A percentile compares a stretch with the other conserved stretches of the same genome.
These are phyloP conservation scores for Syzygium jambos DNA, from an alignment of 345 rosid genomes.

Conservation along the genomic window DNA sequence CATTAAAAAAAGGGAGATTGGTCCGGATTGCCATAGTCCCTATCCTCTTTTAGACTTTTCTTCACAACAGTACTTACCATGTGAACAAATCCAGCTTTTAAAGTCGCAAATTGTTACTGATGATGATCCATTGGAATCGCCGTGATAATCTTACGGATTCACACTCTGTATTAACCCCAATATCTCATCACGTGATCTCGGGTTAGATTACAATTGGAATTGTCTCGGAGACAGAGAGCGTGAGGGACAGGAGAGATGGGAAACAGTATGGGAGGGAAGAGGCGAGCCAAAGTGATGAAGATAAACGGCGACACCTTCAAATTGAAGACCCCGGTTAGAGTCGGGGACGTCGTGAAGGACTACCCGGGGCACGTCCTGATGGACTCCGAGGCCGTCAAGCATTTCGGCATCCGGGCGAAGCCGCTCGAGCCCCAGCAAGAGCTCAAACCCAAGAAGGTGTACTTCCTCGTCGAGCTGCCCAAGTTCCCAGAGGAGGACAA, in stretches of 20 bases:
- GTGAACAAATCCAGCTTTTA: background rate
- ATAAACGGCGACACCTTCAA: slow-evolving; percentile 75
- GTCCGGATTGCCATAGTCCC: background rate
- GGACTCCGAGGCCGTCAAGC: slow-evolving; percentile 76
- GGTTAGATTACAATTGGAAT: too few relatives aligned
- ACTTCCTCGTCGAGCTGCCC: slow-evolving; percentile 80
- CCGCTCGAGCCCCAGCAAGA: slow-evolving; percentile 57
- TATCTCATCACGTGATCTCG: background rate
- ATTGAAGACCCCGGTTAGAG: slow-evolving; percentile 55
- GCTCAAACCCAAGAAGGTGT: slow-evolving; percentile 46
- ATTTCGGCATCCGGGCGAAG: slow-evolving; percentile 65
- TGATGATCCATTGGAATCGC: background rate
- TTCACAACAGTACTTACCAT: background rate
- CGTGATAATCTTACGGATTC: background rate
- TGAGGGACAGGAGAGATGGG: slow-evolving; percentile 37
- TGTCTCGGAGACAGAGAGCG: background rate
- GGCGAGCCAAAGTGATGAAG: slow-evolving; percentile 68
- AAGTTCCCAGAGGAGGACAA: slow-evolving; percentile 23
- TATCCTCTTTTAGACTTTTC: background rate
- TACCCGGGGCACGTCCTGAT: slow-evolving; percentile 72
- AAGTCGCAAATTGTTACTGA: background rate
- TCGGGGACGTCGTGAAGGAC: slow-evolving; percentile 46
- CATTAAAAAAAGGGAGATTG: background rate
- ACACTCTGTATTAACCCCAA: background rate
- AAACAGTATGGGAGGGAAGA: slow-evolving; percentile 48